These are phyloP conservation scores for Phytophthora citricola DNA, from an alignment of 352 stramenopile species.

Conservation along the genomic window DNA sequence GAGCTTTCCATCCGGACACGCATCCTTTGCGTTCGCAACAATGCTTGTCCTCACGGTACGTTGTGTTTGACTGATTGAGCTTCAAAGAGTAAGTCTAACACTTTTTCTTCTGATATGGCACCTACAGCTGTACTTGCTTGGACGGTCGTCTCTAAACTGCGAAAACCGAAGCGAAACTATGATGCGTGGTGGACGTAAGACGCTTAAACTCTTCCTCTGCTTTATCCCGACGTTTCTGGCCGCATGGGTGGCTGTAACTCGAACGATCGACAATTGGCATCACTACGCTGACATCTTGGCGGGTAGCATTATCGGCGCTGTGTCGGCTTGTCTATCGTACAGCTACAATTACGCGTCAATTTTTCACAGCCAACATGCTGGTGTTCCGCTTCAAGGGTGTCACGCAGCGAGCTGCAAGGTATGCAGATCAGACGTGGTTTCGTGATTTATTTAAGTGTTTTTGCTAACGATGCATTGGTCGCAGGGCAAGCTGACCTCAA, in stretches of 20 bases:
- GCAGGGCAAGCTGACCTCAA: conserved; percentile 24
- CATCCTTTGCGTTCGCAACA: conserved; percentile 81
- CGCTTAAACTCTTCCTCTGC: conserved; percentile 78
- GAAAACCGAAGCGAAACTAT: conserved; percentile 66
- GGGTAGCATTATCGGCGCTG: conserved; percentile 69
- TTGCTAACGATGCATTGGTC: conserved; percentile 13
- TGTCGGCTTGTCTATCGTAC: conserved; percentile 61
- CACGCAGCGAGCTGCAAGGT: conserved; percentile 49
- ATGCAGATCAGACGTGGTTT: conserved; percentile 2
- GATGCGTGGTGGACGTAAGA: conserved; percentile 64
- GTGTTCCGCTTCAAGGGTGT: conserved; percentile 57
- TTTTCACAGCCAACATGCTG: conserved; percentile 65
- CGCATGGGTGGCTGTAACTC: conserved; percentile 78
- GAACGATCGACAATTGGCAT: conserved; percentile 89
- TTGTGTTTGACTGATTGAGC: too few relatives aligned
- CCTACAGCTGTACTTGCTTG: conserved; percentile 77
- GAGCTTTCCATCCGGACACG: conserved; percentile 84
- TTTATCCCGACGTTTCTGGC: conserved; percentile 75
- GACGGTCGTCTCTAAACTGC: conserved; percentile 65
- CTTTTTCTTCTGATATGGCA: conserved; percentile 48
- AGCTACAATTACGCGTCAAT: conserved; percentile 76
- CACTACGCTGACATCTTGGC: conserved; percentile 79
- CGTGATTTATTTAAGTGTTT: neutral
- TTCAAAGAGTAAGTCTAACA: too few relatives aligned
- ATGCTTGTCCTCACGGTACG: conserved; percentile 82